Evolutionary conservation across 371 early-diverging fungal genomes (phyloP), one percentile per base, ranked within the genome.

Genomic region (Funneliformis caledonium): DNA sequence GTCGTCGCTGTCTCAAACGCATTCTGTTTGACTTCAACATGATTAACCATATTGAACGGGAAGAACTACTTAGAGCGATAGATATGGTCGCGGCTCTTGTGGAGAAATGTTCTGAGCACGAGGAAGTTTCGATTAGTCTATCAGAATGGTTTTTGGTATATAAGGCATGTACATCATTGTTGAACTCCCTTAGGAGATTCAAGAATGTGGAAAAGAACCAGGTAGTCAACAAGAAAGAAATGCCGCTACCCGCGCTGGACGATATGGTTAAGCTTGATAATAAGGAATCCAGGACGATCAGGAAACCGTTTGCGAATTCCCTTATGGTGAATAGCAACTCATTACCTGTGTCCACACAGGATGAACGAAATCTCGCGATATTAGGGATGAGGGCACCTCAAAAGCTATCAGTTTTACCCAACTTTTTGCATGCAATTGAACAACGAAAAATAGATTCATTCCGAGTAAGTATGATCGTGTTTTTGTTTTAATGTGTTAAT

Each of bases 31-130:
- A 70, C 7, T 70, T 70, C 19, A 47, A 70, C 47, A 42, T 70
- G 19, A 70, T 43, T 45, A 45, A 31, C 6, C 16, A 47, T 0
- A 70, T 70, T n/a, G 70, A 70, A 8, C 26, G 43, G 2, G 47
- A 70, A 42, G 10, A 70, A 11, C 16, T 47, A 4, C 47, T 47
- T 16, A 70, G 43, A 47, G 70, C 70, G 9, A 11, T 70, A 6
- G 47, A 47, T 4, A n/a, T 45, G 11, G 43, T 70, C 10, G 47
- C 70, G 7, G 12, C n/a, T 70, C 19, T 70, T 31, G n/a, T 70
- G 70, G 70, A 70, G n/a, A 16, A 70, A 70, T 70, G 70, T 70
- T 70, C 33, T 47, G 47, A 47, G 19, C 70, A 70, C 42, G 22
- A 70, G 19, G 19, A 42, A 31, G 47, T 16, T 19, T 70, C 70